A percentile compares a stretch with the other conserved stretches of the same genome.
Evolutionary conservation across 2,329 filamentous ascomycete species (phyloP).

Genomic region (Tympanopsis confertula): DNA sequence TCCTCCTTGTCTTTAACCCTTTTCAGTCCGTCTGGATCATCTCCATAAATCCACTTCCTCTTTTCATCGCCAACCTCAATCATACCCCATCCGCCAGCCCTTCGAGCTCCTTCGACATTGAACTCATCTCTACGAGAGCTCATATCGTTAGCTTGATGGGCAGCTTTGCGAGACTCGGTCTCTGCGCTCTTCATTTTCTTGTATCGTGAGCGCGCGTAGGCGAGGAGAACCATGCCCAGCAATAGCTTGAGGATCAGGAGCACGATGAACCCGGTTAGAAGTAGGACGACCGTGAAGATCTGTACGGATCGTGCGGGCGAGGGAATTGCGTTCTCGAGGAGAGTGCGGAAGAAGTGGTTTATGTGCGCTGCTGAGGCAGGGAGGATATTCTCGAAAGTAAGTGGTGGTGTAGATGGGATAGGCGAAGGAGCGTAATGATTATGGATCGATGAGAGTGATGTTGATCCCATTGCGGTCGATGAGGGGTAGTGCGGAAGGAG

Average conservation of each 20-base stretch:
- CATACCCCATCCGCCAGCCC: constrained; percentile 71
- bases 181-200: constrained; percentile 67
- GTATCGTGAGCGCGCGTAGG: constrained; percentile 70
- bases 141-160: constrained; percentile 21
- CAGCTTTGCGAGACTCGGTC: constrained; percentile 24
- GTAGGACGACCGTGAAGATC: constrained; percentile 47
- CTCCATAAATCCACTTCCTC: constrained; percentile 73
- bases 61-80: constrained; percentile 86
- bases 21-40: constrained; percentile 63
- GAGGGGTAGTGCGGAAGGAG: constrained; percentile 47
- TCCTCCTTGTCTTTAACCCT: constrained; percentile 49
- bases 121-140: constrained; percentile 39
- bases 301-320: constrained; percentile 62
- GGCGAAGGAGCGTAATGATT: constrained; percentile 28
- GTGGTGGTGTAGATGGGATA: constrained; percentile 44
- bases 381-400: constrained; percentile 53
- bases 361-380: constrained; percentile 63
- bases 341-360: constrained; percentile 68
- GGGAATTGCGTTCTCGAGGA: constrained; percentile 66
- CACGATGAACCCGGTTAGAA: constrained; percentile 74
- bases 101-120: constrained; percentile 55
- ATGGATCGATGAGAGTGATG: background rate
- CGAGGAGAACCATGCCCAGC: constrained; percentile 76
- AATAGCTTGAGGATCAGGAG: constrained; percentile 76
- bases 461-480: background rate